Conservation (phyloP, 2,329 filamentous ascomycete species). For the Alternaria solani region DNA sequence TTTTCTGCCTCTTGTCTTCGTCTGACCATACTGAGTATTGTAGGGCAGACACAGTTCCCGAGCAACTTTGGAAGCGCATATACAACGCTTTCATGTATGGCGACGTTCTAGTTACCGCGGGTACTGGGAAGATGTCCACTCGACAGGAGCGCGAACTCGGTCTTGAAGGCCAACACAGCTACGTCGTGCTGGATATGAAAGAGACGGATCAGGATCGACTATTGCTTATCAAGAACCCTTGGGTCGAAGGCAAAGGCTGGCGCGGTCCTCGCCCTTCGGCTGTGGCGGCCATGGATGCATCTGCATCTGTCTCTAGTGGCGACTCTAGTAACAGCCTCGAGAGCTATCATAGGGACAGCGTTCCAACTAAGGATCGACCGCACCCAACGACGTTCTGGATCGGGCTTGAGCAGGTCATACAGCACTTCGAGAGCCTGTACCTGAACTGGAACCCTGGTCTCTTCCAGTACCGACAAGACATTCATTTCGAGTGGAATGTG, state of each 20-base stretch:
- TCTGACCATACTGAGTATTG: conserved; percentile 15
- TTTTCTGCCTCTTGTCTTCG: background rate
- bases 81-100: conserved; percentile 76
- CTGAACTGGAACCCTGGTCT: conserved; percentile 94
- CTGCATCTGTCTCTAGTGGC: conserved; percentile 27
- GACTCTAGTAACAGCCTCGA: conserved; percentile 28
- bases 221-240: conserved; percentile 93
- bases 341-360: conserved; percentile 36
- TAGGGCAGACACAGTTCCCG: conserved; percentile 79
- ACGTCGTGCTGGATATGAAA: conserved; percentile 83
- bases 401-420: conserved; percentile 82
- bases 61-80: conserved; percentile 80
- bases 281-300: conserved; percentile 25
- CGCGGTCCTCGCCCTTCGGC: conserved; percentile 58
- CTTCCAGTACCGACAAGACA: conserved; percentile 82
- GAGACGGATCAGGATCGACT: conserved; percentile 69
- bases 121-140: conserved; percentile 81
- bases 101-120: conserved; percentile 87
- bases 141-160: conserved; percentile 83
- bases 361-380: conserved; percentile 44
- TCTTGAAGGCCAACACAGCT: conserved; percentile 89
- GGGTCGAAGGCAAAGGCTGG: conserved; percentile 84
- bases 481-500: conserved; percentile 88
- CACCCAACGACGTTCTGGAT: conserved; percentile 92
- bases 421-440: conserved; percentile 95